Evolutionary conservation across 140 eudicot genomes (phyloP).

Genomic region (Eryngium alpinum): DNA sequence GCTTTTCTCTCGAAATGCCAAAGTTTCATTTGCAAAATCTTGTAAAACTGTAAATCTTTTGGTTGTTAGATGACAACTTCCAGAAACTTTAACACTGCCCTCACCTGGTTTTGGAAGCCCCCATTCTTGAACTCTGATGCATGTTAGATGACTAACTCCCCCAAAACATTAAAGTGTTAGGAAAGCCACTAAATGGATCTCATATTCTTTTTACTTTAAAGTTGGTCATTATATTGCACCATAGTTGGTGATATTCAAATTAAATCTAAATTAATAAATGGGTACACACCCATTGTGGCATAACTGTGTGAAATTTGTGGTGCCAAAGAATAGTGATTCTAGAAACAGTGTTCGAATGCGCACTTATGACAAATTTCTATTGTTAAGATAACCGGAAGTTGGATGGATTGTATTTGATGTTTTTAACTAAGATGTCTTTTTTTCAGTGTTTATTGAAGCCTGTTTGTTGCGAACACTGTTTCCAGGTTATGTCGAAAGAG

Average conservation of each 20-base stretch:
- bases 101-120: too few relatives aligned
- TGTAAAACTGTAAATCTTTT: not conserved
- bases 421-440: not conserved
- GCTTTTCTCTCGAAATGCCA: not conserved
- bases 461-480: not conserved
- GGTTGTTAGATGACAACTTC: too few relatives aligned
- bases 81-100: too few relatives aligned
- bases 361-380: not conserved
- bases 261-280: not conserved
- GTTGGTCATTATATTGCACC: not conserved
- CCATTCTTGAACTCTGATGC: too few relatives aligned
- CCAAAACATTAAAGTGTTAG: too few relatives aligned
- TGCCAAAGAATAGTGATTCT: too few relatives aligned
- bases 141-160: too few relatives aligned
- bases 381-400: not conserved
- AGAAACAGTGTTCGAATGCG: not conserved
- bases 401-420: too few relatives aligned
- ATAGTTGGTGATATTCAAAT: not conserved
- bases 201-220: too few relatives aligned
- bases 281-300: not conserved
- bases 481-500: slow-evolving; percentile 61
- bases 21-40: not conserved
- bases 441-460: not conserved
- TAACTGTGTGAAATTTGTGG: not conserved
- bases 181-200: too few relatives aligned